Evolutionary conservation across 495 filamentous ascomycete genomes (phyloP).

Genomic region (Aspergillus affinis): DNA sequence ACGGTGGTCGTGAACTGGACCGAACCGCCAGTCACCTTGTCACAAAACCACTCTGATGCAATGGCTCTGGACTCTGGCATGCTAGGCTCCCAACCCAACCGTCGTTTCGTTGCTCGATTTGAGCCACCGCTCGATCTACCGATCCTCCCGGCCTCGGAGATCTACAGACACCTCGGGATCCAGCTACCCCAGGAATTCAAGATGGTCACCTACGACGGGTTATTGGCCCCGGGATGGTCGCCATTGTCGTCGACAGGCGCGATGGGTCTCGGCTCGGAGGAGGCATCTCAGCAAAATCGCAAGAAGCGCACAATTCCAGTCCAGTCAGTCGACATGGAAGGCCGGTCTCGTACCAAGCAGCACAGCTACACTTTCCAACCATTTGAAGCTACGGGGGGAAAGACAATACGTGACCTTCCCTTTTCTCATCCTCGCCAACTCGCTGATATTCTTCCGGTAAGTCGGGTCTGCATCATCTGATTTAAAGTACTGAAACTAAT

Average conservation of each 20-base stretch:
- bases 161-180: slow-evolving; percentile 64
- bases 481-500: neutral
- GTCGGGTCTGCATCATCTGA: slow-evolving; percentile 4
- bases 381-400: slow-evolving; percentile 66
- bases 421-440: slow-evolving; percentile 89
- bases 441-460: slow-evolving; percentile 67
- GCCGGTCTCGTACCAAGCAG: slow-evolving; percentile 40
- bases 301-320: slow-evolving; percentile 36
- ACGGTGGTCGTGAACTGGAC: slow-evolving; percentile 40
- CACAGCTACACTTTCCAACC: slow-evolving; percentile 73
- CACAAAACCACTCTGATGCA: slow-evolving; percentile 39
- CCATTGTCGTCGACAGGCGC: slow-evolving; percentile 23
- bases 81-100: slow-evolving; percentile 59
- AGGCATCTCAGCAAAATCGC: slow-evolving; percentile 27
- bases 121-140: slow-evolving; percentile 82
- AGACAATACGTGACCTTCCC: slow-evolving; percentile 66
- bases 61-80: slow-evolving; percentile 48
- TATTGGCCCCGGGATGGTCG: slow-evolving; percentile 57
- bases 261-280: slow-evolving; percentile 22
- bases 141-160: slow-evolving; percentile 60
- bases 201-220: slow-evolving; percentile 62
- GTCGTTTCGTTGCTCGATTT: slow-evolving; percentile 79
- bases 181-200: slow-evolving; percentile 53
- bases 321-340: slow-evolving; percentile 36
- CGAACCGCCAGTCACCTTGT: slow-evolving; percentile 52